Conservation (phyloP, 441 rosid genomes). For the Croton laevigatus region DNA sequence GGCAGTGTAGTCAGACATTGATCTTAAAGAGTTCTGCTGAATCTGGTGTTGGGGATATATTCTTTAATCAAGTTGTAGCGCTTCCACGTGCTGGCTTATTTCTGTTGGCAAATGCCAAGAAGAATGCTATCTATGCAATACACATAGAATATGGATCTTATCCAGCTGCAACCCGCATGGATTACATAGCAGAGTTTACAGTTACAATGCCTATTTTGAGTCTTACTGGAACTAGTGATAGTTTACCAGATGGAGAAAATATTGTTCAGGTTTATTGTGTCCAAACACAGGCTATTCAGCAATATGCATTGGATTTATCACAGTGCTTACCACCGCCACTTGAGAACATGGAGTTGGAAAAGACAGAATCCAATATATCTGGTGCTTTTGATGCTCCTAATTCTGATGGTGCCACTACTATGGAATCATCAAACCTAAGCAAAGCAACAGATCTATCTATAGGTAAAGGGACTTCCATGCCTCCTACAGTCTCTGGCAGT, state of each 20-base stretch:
- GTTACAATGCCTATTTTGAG: conserved; percentile 95
- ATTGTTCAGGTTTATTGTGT: conserved; percentile 82
- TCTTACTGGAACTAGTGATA: conserved; percentile 67
- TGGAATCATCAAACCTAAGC: conserved; percentile 39
- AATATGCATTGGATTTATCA: conserved; percentile 77
- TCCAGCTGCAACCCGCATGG: conserved; percentile 75
- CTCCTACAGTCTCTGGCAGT: conserved; percentile 29
- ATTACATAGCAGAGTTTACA: conserved; percentile 81
- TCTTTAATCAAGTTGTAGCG: conserved; percentile 83
- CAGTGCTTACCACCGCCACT: conserved; percentile 73
- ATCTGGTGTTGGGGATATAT: conserved; percentile 56
- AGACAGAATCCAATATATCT: conserved; percentile 49
- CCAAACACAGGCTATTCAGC: conserved; percentile 91
- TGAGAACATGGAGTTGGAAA: conserved; percentile 56
- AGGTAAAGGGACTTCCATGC: conserved; percentile 24
- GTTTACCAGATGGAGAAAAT: conserved; percentile 52
- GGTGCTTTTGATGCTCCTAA: conserved; percentile 32
- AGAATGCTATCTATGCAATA: conserved; percentile 83
- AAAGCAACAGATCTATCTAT: conserved; percentile 34
- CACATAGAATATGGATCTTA: conserved; percentile 74
- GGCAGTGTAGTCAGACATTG: conserved; percentile 80
- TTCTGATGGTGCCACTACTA: conserved; percentile 28
- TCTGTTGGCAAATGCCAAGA: conserved; percentile 88
- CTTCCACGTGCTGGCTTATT: conserved; percentile 66
- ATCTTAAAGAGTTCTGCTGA: conserved; percentile 68